phyloP scores from a whole-genome alignment of 1,139 yeast genomes.

The Scheffersomyces titani region DNA sequence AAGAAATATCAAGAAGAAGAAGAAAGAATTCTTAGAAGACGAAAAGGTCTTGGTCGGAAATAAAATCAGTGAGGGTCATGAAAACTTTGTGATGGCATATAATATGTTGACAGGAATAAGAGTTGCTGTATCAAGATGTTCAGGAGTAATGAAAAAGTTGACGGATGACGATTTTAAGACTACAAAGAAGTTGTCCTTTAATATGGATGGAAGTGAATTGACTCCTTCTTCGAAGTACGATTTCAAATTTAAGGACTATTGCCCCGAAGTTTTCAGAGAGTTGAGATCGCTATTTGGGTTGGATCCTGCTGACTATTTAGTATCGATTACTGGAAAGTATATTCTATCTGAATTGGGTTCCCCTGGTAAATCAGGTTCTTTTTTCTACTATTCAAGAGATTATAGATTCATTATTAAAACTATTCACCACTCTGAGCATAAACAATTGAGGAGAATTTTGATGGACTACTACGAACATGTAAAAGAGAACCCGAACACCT shows the following conservation, averaged over 20 bases:
- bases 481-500: constrained; percentile 80
- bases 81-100: constrained; percentile 90
- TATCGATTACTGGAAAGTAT: constrained; percentile 90
- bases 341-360: constrained; percentile 90
- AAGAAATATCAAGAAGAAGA: constrained; percentile 40
- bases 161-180: constrained; percentile 68
- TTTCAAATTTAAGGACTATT: constrained; percentile 94
- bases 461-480: constrained; percentile 82
- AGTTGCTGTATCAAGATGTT: constrained; percentile 89
- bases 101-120: constrained; percentile 97
- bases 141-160: constrained; percentile 79
- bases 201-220: constrained; percentile 81
- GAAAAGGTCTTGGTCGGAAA: constrained; percentile 75
- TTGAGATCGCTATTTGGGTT: constrained; percentile 76
- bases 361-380: constrained; percentile 96
- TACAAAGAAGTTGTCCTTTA: constrained; percentile 81
- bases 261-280: constrained; percentile 92
- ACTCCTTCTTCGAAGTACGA: constrained; percentile 95
- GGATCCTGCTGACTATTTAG: constrained; percentile 94
- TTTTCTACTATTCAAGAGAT: constrained; percentile 92
- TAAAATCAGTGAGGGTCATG: constrained; percentile 88
- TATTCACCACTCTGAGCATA: constrained; percentile 90
- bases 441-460: constrained; percentile 72
- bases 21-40: constrained; percentile 51
- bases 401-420: constrained; percentile 94